phyloP scores from a whole-genome alignment of 768 basidiomycete genomes.

The Tephrocybe sp. region DNA sequence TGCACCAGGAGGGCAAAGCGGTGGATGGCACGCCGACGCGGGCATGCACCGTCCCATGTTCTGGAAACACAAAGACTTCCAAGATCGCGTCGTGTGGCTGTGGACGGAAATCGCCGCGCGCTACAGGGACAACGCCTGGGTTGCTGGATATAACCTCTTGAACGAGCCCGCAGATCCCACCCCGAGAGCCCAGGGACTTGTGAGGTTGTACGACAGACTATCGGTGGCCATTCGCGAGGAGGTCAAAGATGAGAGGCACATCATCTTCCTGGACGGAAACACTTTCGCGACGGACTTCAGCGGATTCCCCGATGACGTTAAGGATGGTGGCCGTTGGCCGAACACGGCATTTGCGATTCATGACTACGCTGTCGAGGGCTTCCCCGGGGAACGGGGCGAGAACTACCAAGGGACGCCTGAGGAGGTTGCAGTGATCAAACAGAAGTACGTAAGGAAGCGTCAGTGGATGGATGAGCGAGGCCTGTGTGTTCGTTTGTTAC shows the following conservation, averaged over 20 bases:
- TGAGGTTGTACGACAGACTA: constrained; percentile 66
- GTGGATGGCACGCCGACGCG: constrained; percentile 77
- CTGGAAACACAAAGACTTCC: constrained; percentile 85
- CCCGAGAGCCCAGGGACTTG: constrained; percentile 59
- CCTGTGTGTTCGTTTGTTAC: constrained; percentile 44
- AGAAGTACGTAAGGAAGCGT: constrained; percentile 71
- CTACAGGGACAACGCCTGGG: constrained; percentile 76
- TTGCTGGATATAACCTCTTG: constrained; percentile 82
- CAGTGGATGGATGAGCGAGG: constrained; percentile 73
- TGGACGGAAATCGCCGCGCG: constrained; percentile 76
- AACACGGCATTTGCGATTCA: constrained; percentile 80
- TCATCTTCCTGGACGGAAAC: constrained; percentile 83
- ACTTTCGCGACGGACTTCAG: constrained; percentile 79
- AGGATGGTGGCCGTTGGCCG: constrained; percentile 53
- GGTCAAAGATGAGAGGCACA: constrained; percentile 65
- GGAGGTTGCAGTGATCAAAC: constrained; percentile 48
- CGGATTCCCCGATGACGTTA: constrained; percentile 55
- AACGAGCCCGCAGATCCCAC: constrained; percentile 78
- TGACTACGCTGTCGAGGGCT: constrained; percentile 72
- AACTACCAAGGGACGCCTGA: constrained; percentile 51
- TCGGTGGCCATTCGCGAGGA: constrained; percentile 72
- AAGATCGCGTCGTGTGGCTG: constrained; percentile 74
- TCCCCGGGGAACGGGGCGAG: constrained; percentile 56
- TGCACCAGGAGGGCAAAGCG: constrained; percentile 71
- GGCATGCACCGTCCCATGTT: constrained; percentile 71